These are phyloP conservation scores for Sarcomyxa edulis DNA, from an alignment of 768 basidiomycete species.

Conservation along the genomic window DNA sequence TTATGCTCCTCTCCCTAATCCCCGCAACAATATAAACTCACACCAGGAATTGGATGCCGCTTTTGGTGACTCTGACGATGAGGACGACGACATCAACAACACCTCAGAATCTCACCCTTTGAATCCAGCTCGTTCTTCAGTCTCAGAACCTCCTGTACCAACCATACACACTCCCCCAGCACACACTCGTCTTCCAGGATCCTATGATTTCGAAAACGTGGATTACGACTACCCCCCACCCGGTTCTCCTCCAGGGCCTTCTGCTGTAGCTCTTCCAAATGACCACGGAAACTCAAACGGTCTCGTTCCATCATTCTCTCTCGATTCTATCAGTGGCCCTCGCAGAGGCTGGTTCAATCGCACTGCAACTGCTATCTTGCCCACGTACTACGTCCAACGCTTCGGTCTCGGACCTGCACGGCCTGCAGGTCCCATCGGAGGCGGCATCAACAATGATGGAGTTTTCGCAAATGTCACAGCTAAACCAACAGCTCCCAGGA, in stretches of 20 bases:
- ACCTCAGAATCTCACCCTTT: slow-evolving; percentile 35
- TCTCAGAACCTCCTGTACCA: no score
- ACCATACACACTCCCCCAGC: slow-evolving; percentile 16
- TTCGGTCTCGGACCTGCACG: slow-evolving; percentile 35
- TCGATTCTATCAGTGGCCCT: slow-evolving; percentile 23
- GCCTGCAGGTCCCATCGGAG: slow-evolving; percentile 47
- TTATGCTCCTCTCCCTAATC: slow-evolving; percentile 66
- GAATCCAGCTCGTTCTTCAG: slow-evolving; percentile 43
- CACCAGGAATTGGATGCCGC: slow-evolving; percentile 79
- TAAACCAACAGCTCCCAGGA: slow-evolving; percentile 61
- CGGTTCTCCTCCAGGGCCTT: slow-evolving; percentile 69
- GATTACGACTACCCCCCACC: slow-evolving; percentile 84
- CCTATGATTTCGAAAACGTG: slow-evolving; percentile 76
- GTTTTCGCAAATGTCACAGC: slow-evolving; percentile 96
- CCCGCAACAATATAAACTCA: slow-evolving; percentile 39
- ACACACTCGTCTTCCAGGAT: slow-evolving; percentile 32
- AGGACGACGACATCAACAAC: slow-evolving; percentile 50
- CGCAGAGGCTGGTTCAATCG: slow-evolving; percentile 49
- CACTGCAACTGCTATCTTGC: slow-evolving; percentile 51
- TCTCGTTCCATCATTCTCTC: slow-evolving; percentile 45
- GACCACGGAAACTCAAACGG: slow-evolving; percentile 75
- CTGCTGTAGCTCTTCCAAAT: slow-evolving; percentile 63
- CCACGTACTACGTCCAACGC: slow-evolving; percentile 41
- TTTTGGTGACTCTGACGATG: slow-evolving; percentile 76
- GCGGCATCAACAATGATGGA: slow-evolving; percentile 76